A percentile compares a stretch with the other conserved stretches of the same genome.
Conservation (phyloP, 345 rosid genomes). For the Gossypium mustelinum region DNA sequence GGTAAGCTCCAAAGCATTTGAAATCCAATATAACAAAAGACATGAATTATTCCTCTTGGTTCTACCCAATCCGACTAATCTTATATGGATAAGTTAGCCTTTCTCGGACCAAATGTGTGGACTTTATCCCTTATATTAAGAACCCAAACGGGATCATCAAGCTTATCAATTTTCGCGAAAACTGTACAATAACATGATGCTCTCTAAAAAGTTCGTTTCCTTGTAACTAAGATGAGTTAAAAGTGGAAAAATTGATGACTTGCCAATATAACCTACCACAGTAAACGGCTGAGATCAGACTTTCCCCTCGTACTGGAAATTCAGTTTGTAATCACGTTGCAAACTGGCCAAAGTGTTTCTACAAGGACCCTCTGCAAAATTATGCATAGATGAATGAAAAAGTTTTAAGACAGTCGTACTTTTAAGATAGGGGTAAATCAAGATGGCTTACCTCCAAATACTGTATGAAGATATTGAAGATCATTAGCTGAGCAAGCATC, state of each 20-base stretch:
- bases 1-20: too few relatives aligned
- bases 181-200: background rate
- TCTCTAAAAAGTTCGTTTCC: background rate
- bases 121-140: background rate
- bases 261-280: conserved; percentile 2
- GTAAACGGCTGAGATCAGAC: conserved; percentile 39
- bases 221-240: background rate
- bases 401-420: background rate
- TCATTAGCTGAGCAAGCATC: conserved; percentile 77
- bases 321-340: conserved; percentile 73
- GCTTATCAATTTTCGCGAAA: background rate
- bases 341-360: conserved; percentile 60
- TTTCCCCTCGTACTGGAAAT: conserved; percentile 82
- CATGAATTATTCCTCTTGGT: background rate
- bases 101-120: too few relatives aligned
- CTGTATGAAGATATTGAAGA: conserved; percentile 81
- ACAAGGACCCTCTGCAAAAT: conserved; percentile 89
- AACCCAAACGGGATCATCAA: background rate
- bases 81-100: background rate
- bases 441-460: conserved; percentile 64
- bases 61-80: background rate
- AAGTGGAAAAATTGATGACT: background rate
- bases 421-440: background rate
- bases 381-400: background rate
- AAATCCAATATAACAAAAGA: background rate